Evolutionary conservation across 257 asterid genomes (phyloP), one percentile per base, ranked within the genome.

Genomic region (Solanum neorickii): DNA sequence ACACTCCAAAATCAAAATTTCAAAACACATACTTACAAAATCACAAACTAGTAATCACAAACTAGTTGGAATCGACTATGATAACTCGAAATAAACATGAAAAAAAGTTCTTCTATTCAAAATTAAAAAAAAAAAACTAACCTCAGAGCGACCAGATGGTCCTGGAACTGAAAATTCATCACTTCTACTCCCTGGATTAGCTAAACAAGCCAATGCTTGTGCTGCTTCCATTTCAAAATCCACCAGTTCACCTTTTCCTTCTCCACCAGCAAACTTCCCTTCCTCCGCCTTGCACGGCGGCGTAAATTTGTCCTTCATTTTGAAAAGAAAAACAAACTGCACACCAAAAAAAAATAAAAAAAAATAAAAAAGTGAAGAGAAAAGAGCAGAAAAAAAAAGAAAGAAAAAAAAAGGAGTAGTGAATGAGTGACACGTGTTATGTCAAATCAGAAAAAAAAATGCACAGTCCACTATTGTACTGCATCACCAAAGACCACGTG

Each of bases 181-280:
- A 59, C 66, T 20, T 59, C 66, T 59, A 59, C 66, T 59, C 66
- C 66, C 66, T 20, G 82, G 25, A 20, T 89, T 82, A 72, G 91
- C 93, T 88, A 93, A 73, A 9, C 89, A 92, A 12, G 93, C 92
- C 59, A 93, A 91, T 49, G 93, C 92, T 74, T 91, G 91, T 68
- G 96, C 96, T 9, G 95, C 95, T 86, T 91, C 94, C 15, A 92
- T 18, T 87, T 93, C 95, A 52, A 27, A 88, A 14, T 88, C 83
- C 88, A 92, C 89, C 87, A 82, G 83, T 78, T 88, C 47, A 83
- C 27, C 60, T 70, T 88, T 83, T 15, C 77, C n/a, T 13, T 83
- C 77, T 23, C 91, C 86, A 78, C 85, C 85, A 25, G 89, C 27
- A 42, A 20, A 14, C 42, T 13, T 52, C 41, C 66, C 23, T 46